Percentiles rank a stretch among this genome's conserved stretches.
Conservation (phyloP, 2,329 filamentous ascomycete genomes). For the Byssothecium circinans region DNA sequence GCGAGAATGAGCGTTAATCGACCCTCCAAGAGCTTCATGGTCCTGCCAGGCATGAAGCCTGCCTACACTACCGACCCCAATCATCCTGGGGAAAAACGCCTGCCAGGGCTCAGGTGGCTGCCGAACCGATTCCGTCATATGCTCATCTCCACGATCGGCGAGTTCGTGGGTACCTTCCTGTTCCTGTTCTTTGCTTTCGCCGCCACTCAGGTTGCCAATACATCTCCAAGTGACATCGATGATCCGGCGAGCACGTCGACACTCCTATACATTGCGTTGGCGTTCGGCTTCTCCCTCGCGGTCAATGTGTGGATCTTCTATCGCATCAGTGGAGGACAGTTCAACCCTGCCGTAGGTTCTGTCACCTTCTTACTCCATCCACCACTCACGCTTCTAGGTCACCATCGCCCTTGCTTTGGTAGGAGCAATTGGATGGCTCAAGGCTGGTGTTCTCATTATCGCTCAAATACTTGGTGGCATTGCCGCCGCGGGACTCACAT, state of each 20-base stretch:
- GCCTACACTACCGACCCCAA: constrained; percentile 36
- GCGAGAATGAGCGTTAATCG: constrained; percentile 44
- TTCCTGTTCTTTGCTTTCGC: constrained; percentile 47
- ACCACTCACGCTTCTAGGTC: constrained; percentile 37
- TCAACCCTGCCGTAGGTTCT: constrained; percentile 45
- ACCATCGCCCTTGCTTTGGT: constrained; percentile 53
- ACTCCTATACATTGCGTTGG: constrained; percentile 41
- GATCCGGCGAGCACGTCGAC: constrained; percentile 25
- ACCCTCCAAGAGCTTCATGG: constrained; percentile 39
- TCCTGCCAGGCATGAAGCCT: constrained; percentile 44
- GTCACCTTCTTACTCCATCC: constrained; percentile 8
- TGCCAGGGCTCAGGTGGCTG: constrained; percentile 47
- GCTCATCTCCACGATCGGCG: constrained; percentile 50
- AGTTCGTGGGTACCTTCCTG: constrained; percentile 44
- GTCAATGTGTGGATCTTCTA: constrained; percentile 48
- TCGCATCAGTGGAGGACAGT: constrained; percentile 43
- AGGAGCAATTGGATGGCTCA: constrained; percentile 51
- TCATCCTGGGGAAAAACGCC: constrained; percentile 40
- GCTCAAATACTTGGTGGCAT: constrained; percentile 51
- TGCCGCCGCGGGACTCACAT: constrained; percentile 49
- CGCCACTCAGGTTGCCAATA: constrained; percentile 44
- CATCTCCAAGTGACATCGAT: constrained; percentile 21
- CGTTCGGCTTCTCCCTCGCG: constrained; percentile 42
- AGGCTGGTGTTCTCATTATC: constrained; percentile 48
- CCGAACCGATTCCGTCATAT: constrained; percentile 48